Base-by-base conservation (phyloP, 495 filamentous ascomycete species). In the Tricharina praecox region DNA sequence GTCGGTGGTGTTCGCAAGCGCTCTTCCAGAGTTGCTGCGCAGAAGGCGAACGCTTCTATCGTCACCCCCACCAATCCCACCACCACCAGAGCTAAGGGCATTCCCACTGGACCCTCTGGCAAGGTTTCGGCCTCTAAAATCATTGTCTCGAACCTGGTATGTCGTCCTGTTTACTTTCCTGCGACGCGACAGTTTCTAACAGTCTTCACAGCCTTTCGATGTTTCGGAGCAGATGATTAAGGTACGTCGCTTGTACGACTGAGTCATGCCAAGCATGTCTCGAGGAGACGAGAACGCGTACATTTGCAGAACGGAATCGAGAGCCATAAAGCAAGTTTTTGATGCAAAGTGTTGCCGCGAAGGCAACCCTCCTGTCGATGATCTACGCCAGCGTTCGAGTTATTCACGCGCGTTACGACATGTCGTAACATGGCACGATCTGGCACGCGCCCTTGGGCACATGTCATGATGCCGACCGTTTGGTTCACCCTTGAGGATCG, bases 131-230 rank as follows among this genome's bases (percentile, higher is more conserved):
- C 85, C 47, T 86, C 84, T 73, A 96, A 95, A 68, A 90, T 96
- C 69, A 79, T 93, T 65, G 86, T 97, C 66, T 92, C 82, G 77
- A 87, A 87, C 70, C 72, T 97, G 73, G 88, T 94, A 78, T 70
- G 86, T 52, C 50, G 16, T 24, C 49, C 15, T 16, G 23, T 3
- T 28, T 46, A 16, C 28, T 34, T 5, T 16, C 16, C 36, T 23
- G 23, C 21, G 26, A 49, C 32, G 20, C 25, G 37, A 43, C 23
- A 42, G 18, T 26, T 20, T 48, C 77, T 86, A 73, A 85, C 64
- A 45, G 45, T n/a, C 15, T 13, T 30, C 41, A 13, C 53, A 96
- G 85, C 90, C 90, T 62, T 72, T 74, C 68, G 90, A 97, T 79
- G 85, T 97, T 65, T 81, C 74, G 69, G 90, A 95, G 70, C 68